Conservation (phyloP, 192 early-diverging fungal species). For the Umbelopsis vinacea region DNA sequence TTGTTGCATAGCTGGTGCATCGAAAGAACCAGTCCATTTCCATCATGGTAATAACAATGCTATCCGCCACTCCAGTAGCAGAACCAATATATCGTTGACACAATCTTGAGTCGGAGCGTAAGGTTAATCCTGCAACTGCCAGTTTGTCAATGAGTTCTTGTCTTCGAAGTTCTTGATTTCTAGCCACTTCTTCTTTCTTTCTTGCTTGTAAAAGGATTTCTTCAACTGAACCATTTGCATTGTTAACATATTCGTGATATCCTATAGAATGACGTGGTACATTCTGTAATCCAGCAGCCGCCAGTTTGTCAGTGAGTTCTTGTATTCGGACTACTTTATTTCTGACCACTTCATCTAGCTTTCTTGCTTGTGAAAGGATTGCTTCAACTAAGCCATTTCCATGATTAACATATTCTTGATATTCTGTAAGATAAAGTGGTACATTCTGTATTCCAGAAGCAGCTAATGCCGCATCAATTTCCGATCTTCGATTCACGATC, state of each 20-base stretch:
- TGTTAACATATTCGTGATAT: neutral
- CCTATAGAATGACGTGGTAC: neutral
- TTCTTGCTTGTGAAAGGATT: neutral
- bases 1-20: neutral
- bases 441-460: neutral
- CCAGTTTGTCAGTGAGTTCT: neutral
- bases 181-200: neutral
- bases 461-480: neutral
- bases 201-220: neutral
- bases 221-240: neutral
- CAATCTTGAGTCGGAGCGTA: neutral
- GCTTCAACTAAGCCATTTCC: neutral
- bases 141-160: neutral
- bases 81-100: neutral
- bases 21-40: slow-evolving; percentile 3
- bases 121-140: neutral
- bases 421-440: neutral
- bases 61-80: neutral
- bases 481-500: neutral
- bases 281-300: neutral
- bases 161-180: neutral
- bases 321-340: neutral
- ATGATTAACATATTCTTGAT: neutral
- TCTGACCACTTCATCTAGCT: neutral
- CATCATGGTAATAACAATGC: neutral